Evolutionary conservation across 331 rosid species (phyloP).

Genomic region (Telfairia occidentalis): DNA sequence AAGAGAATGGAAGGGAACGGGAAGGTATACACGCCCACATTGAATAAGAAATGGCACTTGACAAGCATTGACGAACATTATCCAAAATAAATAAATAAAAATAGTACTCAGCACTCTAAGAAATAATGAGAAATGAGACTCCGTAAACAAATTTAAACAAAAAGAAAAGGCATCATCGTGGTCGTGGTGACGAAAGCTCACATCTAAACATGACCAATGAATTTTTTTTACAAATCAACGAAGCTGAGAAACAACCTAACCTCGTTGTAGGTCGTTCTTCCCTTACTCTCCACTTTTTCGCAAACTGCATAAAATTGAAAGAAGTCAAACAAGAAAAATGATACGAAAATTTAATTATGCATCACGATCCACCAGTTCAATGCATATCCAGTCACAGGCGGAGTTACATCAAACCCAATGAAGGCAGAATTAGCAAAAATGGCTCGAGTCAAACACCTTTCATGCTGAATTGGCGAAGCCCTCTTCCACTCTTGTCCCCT

Average conservation of each 20-base stretch:
- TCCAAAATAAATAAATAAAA: neutral
- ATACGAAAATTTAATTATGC: neutral
- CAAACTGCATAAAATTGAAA: conserved; percentile 49
- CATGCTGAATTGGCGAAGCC: conserved; percentile 94
- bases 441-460: conserved; percentile 46
- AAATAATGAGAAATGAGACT: neutral
- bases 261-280: conserved; percentile 95
- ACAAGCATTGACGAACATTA: neutral
- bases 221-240: neutral
- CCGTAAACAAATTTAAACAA: neutral
- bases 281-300: conserved; percentile 97
- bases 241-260: conserved; percentile 28
- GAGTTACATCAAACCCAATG: neutral
- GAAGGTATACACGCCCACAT: neutral
- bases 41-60: neutral
- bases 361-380: conserved; percentile 4
- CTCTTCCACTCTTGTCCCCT: conserved; percentile 91
- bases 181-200: neutral
- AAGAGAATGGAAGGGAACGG: neutral
- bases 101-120: neutral
- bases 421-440: conserved; percentile 4
- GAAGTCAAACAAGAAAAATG: conserved; percentile 14
- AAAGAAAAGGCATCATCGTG: neutral
- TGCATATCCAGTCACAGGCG: neutral
- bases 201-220: neutral